Percentiles rank a stretch among this genome's conserved stretches.
phyloP scores from a whole-genome alignment of 352 stramenopile species.

The Blastocystis sp. region DNA sequence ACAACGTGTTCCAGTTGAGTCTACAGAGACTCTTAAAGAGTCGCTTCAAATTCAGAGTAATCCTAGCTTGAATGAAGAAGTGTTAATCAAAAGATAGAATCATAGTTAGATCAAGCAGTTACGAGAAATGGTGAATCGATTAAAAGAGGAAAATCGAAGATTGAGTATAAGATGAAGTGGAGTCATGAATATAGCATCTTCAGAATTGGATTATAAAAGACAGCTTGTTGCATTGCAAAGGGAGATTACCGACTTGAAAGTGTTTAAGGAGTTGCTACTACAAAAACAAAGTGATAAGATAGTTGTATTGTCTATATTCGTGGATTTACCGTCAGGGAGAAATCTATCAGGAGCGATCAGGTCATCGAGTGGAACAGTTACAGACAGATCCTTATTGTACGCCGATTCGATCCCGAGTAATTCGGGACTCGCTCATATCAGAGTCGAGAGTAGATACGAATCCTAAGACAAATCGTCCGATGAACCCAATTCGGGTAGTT shows the following conservation, averaged over 20 bases:
- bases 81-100: neutral
- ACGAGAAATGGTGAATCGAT: neutral
- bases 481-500: neutral
- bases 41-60: slow-evolving; percentile 23
- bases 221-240: slow-evolving; percentile 20
- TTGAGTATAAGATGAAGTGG: neutral
- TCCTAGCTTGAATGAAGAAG: slow-evolving; percentile 16
- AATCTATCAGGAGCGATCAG: neutral
- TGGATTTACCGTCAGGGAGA: neutral
- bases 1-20: neutral
- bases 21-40: neutral
- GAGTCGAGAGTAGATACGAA: no score
- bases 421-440: neutral
- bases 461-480: neutral
- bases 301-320: neutral
- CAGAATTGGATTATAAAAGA: no score
- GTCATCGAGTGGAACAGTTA: neutral
- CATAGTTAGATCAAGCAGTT: slow-evolving; percentile 27
- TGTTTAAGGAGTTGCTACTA: slow-evolving; percentile 33
- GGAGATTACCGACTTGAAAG: neutral
- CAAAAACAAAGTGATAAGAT: no score
- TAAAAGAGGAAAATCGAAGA: slow-evolving; percentile 13
- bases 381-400: neutral
- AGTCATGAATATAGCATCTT: neutral
- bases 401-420: neutral